Evolutionary conservation across 495 filamentous ascomycete species (phyloP).

Genomic region (Neurospora sp.): DNA sequence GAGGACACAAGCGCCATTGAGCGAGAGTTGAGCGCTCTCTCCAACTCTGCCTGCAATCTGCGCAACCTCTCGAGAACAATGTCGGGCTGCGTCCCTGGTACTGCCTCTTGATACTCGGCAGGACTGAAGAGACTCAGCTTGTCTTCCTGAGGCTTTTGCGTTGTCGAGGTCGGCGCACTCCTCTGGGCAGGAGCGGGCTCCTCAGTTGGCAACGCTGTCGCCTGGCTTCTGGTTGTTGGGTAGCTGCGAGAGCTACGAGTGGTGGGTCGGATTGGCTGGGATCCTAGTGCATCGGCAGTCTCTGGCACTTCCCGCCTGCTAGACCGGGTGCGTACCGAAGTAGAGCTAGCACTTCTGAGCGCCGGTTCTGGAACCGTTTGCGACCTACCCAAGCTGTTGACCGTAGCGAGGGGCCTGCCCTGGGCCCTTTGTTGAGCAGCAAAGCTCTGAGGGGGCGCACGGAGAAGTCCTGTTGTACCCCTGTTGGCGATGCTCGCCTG

Average conservation of each 20-base stretch:
- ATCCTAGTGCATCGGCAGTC: constrained; percentile 8
- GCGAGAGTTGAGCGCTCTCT: constrained; percentile 45
- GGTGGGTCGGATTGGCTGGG: constrained; percentile 3
- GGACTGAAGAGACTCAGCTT: constrained; percentile 38
- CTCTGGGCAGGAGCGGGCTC: constrained; percentile 3
- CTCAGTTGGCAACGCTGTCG: background rate
- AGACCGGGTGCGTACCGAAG: background rate
- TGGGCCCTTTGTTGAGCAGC: constrained; percentile 49
- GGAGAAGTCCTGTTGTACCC: constrained; percentile 23
- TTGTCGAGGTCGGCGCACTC: background rate
- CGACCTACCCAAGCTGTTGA: constrained; percentile 4
- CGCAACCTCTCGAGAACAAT: constrained; percentile 39
- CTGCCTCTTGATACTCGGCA: constrained; percentile 35
- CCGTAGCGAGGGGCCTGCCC: constrained; percentile 22
- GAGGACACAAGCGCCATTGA: constrained; percentile 39
- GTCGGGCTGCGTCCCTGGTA: constrained; percentile 43
- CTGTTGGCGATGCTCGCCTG: constrained; percentile 11
- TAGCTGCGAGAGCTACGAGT: constrained; percentile 22
- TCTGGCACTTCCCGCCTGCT: background rate
- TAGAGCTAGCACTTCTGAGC: constrained; percentile 7
- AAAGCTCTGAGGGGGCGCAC: constrained; percentile 44
- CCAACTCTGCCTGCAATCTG: constrained; percentile 41
- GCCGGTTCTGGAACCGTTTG: constrained; percentile 14
- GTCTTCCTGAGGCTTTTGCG: constrained; percentile 15
- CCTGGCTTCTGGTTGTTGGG: constrained; percentile 11